phyloP scores from a whole-genome alignment of 495 filamentous ascomycete genomes.

The Podospora anserina region DNA sequence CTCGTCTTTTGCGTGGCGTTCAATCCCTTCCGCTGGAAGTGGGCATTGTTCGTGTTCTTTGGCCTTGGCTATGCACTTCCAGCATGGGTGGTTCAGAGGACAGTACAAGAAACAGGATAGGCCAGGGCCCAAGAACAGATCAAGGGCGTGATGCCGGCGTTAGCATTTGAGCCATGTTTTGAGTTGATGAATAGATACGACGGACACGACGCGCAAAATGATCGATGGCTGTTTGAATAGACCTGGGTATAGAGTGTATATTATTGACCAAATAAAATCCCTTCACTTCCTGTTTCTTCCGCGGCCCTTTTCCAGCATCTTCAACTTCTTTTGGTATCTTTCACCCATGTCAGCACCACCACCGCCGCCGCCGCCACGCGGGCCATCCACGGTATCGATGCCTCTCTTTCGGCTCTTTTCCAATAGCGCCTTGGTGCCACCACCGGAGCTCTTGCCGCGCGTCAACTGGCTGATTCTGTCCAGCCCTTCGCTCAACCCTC shows the following conservation, averaged over 20 bases:
- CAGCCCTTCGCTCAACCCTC: constrained; percentile 69
- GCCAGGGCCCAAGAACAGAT: not conserved
- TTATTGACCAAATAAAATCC: constrained; percentile 4
- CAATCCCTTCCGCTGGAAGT: constrained; percentile 85
- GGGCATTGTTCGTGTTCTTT: constrained; percentile 74
- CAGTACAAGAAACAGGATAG: constrained; percentile 46
- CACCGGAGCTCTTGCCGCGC: constrained; percentile 50
- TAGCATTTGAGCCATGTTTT: constrained; percentile 16
- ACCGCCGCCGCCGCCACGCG: constrained; percentile 56
- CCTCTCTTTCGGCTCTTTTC: constrained; percentile 80
- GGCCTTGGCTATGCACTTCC: constrained; percentile 68
- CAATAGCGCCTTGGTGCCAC: constrained; percentile 56
- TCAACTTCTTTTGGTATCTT: constrained; percentile 69
- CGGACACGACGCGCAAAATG: not conserved
- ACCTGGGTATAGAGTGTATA: constrained; percentile 2
- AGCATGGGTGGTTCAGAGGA: constrained; percentile 63
- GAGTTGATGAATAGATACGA: not conserved
- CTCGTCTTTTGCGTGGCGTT: constrained; percentile 72
- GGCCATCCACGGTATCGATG: constrained; percentile 55
- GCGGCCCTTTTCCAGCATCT: constrained; percentile 59
- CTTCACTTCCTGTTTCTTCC: constrained; percentile 49
- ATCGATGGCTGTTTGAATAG: not conserved
- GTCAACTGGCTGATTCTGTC: constrained; percentile 75
- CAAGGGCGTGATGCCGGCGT: constrained; percentile 17
- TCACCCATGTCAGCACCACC: constrained; percentile 60